Evolutionary conservation across 306 rosid genomes (phyloP), one percentile per base, ranked within the genome.

Genomic region (Rosa lucieae): DNA sequence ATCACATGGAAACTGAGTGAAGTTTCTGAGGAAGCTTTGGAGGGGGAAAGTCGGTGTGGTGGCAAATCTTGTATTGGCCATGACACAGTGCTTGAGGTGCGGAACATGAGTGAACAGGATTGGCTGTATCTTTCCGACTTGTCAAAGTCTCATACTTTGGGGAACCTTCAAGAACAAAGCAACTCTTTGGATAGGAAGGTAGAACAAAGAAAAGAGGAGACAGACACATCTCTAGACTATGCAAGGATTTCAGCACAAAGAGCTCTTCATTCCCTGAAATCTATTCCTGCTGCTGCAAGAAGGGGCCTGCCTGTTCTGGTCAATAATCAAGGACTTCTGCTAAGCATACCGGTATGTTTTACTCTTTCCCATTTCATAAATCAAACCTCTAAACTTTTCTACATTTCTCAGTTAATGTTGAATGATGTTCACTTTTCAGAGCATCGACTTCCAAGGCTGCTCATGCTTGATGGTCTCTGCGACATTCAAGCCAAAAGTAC

Each of bases 231-330:
- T 89, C 79, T 85, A 42, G 78, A 87, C 63, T 68, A 81, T 83
- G 94, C 88, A 76, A 85, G 88, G 71, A 20, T 67, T 37, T 90
- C 94, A 18, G 97, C 99, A 17, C 83, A 84, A 85, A 85, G 83
- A 46, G 98, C 96, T 65, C 83, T 89, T 52, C 69, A 0, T 67
- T 76, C 83, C 72, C 80, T 95, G 81, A 91, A 90, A 82, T 83
- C 86, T 66, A 85, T 91, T 47, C 99, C 97, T 39, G 90, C 79
- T 84, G 94, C 96, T 72, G 97, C 99, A 77, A 90, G 99, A 81
- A 92, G 91, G 88, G 79, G 93, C 84, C 75, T 95, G 46, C 97
- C 97, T 51, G 93, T 93, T 80, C 80, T 95, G 76, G 89, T 89
- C 78, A 90, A 85, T 85, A 85, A 61, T 47, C 84, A 89, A 81